Conservation (phyloP, 768 basidiomycete genomes). For the Leccinellum luteum region DNA sequence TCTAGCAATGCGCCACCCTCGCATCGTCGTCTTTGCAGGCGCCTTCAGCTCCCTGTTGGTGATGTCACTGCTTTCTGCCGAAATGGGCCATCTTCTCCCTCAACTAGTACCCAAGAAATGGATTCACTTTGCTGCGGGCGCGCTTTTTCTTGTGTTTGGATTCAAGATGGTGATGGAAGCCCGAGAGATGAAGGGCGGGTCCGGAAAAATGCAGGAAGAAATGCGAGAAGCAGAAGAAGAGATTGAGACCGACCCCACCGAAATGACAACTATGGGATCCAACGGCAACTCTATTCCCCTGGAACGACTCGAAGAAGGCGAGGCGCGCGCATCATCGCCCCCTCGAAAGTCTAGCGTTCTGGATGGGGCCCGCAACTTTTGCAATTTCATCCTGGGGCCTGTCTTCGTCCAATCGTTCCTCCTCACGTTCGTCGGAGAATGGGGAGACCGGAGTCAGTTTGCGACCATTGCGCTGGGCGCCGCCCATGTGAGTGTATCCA, state of each 20-base stretch:
- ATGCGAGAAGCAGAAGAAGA: constrained; percentile 97
- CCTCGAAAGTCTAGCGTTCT: constrained; percentile 25
- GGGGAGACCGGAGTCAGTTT: constrained; percentile 98
- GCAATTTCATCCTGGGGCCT: constrained; percentile 79
- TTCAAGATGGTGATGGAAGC: constrained; percentile 87
- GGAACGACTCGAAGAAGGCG: constrained; percentile 75
- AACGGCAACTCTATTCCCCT: constrained; percentile 56
- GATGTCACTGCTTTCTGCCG: constrained; percentile 93
- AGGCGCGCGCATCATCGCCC: constrained; percentile 16
- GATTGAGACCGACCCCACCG: constrained; percentile 76
- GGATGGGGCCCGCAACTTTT: constrained; percentile 80
- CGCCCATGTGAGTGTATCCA: constrained; percentile 68
- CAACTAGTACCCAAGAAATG: constrained; percentile 69
- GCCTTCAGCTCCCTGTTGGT: constrained; percentile 84
- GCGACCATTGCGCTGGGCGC: constrained; percentile 95
- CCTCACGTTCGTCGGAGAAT: constrained; percentile 97
- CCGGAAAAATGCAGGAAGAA: constrained; percentile 85
- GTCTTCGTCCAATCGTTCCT: constrained; percentile 95
- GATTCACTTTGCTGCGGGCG: constrained; percentile 71
- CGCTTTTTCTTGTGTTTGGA: constrained; percentile 90
- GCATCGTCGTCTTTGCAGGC: constrained; percentile 81
- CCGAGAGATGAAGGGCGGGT: constrained; percentile 71
- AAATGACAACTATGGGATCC: constrained; percentile 29
- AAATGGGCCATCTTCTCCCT: constrained; percentile 88
- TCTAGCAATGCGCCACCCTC: constrained; percentile 89